Base-by-base conservation (phyloP, 129 eudicot genomes). In the Pulicaria dysenterica region DNA sequence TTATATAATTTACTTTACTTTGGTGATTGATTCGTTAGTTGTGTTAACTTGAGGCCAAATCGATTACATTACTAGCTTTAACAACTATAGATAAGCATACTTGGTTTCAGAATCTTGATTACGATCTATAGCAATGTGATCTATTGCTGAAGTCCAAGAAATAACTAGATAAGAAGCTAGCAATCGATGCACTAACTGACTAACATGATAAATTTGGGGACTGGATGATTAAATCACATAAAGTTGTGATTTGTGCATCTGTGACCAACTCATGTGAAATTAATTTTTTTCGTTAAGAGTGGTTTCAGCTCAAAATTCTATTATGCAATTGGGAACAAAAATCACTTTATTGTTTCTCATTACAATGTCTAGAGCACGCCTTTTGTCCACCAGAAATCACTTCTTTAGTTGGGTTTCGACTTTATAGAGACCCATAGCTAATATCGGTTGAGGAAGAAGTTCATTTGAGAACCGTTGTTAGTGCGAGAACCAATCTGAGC, bases 101-200 rank as follows among this genome's bases (percentile, higher is more conserved):
- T 69, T 69, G 8, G 14, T 69, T 14, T n/a, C 36, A 37, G 47
- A 16, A 9, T 4, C 58, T 69, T 65, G 6, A 1, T n/a, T 47
- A n/a, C 19, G 40, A 56, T 67, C 48, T 73, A 31, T 45, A n/a
- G 38, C 49, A 39, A 73, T 48, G 6, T 13, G 58, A 50, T 59
- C 3, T 72, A 8, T 45, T 46, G 46, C 39, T 42, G 48, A 45
- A 42, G 45, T 36, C 4, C 3, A 48, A 37, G 60, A 10, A 37
- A 11, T 24, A 24, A 24, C 31, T 24, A 24, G 31, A 24, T 37
- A 3, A 37, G 15, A 68, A 37, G 73, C 38, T 36, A 36, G 48
- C 55, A 37, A 48, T 6, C 44, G 8, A 49, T 36, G 5, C 0
- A 5, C 9, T 51, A 39, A 51, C 5, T 4, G 0, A 5, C 9